Percentiles rank a stretch among this genome's conserved stretches.
Evolutionary conservation across 2,329 filamentous ascomycete species (phyloP).

Genomic region (Phyllosticta paracitricarpa): DNA sequence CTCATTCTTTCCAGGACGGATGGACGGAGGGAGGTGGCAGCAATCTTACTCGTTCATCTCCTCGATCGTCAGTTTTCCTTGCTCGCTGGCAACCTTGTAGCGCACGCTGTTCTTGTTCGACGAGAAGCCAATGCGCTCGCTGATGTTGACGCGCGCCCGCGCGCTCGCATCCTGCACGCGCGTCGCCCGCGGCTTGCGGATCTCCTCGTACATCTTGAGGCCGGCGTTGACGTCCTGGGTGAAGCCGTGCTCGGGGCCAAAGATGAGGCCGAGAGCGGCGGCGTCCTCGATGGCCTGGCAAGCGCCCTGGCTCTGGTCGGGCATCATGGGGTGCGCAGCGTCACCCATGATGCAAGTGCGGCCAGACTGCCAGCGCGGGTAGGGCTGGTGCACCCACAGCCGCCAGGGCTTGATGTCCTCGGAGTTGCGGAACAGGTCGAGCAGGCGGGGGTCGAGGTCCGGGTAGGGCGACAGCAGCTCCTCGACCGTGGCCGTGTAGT

Average conservation of each 20-base stretch:
- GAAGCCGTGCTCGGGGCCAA: conserved; percentile 37
- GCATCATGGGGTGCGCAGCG: conserved; percentile 50
- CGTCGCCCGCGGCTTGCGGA: conserved; percentile 28
- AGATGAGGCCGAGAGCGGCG: conserved; percentile 52
- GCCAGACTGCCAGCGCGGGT: conserved; percentile 45
- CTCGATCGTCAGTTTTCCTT: conserved; percentile 54
- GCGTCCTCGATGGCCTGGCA: conserved; percentile 61
- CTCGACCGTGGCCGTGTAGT: conserved; percentile 36
- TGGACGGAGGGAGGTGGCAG: too few relatives aligned
- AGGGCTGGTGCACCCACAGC: conserved; percentile 55
- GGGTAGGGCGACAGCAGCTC: conserved; percentile 53
- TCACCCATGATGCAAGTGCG: conserved; percentile 49
- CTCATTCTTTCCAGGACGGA: neutral
- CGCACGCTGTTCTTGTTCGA: conserved; percentile 46
- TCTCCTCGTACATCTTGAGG: conserved; percentile 25
- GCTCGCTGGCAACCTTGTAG: conserved; percentile 54
- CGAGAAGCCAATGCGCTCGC: conserved; percentile 46
- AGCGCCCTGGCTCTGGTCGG: conserved; percentile 59
- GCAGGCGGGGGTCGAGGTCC: conserved; percentile 48
- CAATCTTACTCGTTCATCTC: conserved; percentile 54
- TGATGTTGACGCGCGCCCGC: conserved; percentile 29
- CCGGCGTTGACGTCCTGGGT: conserved; percentile 23
- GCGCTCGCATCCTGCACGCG: conserved; percentile 29
- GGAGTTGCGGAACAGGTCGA: conserved; percentile 48
- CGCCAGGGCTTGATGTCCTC: conserved; percentile 56